Base-by-base conservation (phyloP, 805 yeast species). In the Candida fluviatilis region DNA sequence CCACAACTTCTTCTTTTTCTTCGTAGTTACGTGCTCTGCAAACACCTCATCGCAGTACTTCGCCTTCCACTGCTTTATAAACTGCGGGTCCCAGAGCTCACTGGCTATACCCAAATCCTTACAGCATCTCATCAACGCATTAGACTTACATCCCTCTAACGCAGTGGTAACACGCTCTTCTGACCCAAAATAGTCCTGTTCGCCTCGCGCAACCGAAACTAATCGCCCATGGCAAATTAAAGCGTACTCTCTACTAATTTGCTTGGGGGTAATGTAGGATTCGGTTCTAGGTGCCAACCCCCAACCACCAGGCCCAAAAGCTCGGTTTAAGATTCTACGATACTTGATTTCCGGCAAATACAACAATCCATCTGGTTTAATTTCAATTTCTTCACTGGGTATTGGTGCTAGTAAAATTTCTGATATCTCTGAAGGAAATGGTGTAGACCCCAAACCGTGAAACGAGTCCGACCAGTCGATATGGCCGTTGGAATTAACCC, bases 301-400 rank as follows among this genome's bases (percentile, higher is more conserved):
- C 99, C 99, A 93, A 2, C 95, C 97, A 18, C 99, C 99, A 5
- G 99, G 96, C 3, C 99, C 99, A 68, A 93, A 91, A 0, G 98
- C 95, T 27, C 73, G 72, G 62, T 91, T 91, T 48, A 93, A 63
- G 16, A 90, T 82, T 32, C 99, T 75, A 47, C 99, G 76, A 57
- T 93, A 93, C 57, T 91, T 91, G 63, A 93, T 93, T 58, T 93
- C 99, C 0, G 99, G 99, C 33, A 93, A 66, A 52, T 87, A 93
- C 5, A 93, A 60, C 36, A 93, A 66, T 12, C 98, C 98, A 58
- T 93, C 99, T 1, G 98, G 98, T 43, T 91, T 93, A 47, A 93
- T 84, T 58, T 93, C 99, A 37, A 93, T 80, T 49, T 91, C 97
- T 18, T 73, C 72, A 4, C 76, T 71, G 0, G 71, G 73, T n/a